Evolutionary conservation across 1,284 basidiomycete genomes (phyloP).

Genomic region (Puccinia coronata): DNA sequence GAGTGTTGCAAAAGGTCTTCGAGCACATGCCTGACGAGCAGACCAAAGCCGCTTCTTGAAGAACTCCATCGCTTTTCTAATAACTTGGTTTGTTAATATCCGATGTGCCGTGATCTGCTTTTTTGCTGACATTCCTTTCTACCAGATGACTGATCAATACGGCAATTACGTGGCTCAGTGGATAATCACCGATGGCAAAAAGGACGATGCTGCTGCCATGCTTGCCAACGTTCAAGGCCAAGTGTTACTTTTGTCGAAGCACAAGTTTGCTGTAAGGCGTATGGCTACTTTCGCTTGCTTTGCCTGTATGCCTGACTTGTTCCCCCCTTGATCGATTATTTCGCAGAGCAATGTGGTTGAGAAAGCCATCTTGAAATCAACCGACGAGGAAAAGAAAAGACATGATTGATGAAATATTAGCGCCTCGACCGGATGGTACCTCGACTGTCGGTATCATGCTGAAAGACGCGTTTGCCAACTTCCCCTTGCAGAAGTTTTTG

Average conservation of each 20-base stretch:
- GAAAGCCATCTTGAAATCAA: conserved; percentile 75
- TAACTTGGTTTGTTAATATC: conserved; percentile 61
- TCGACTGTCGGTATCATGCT: conserved; percentile 75
- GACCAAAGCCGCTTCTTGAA: conserved; percentile 73
- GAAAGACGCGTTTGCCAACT: conserved; percentile 82
- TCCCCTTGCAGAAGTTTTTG: conserved; percentile 58
- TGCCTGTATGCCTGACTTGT: not conserved
- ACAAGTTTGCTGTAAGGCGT: conserved; percentile 44
- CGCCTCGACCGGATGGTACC: conserved; percentile 66
- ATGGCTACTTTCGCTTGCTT: not conserved
- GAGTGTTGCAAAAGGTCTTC: conserved; percentile 89
- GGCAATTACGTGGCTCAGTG: conserved; percentile 71
- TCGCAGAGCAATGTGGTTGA: conserved; percentile 83
- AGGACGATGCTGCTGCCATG: conserved; percentile 71
- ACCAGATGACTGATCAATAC: conserved; percentile 60
- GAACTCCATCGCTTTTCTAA: conserved; percentile 75
- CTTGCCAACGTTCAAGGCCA: conserved; percentile 74
- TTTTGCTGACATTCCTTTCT: not conserved
- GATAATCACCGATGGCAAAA: conserved; percentile 76
- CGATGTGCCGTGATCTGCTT: conserved; percentile 19
- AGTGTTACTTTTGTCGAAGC: conserved; percentile 65
- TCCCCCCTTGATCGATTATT: conserved; percentile 61
- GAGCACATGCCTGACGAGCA: conserved; percentile 73
- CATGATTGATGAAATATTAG: conserved; percentile 79
- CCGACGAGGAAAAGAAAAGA: conserved; percentile 66